Base-by-base conservation (phyloP, 1,284 basidiomycete species). In the Macrocystidia cucumis region DNA sequence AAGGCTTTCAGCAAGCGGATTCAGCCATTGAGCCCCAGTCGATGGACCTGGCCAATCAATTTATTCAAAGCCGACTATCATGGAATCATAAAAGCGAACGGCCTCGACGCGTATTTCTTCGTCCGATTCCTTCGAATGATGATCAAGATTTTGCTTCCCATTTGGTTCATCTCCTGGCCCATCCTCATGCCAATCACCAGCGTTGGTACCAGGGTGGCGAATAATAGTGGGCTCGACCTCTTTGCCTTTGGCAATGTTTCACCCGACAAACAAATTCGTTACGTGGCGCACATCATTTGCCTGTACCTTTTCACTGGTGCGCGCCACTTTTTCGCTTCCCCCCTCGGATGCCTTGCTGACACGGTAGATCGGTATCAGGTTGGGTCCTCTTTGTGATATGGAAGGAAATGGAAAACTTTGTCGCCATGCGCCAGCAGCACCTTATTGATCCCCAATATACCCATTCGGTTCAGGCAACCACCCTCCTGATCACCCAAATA, bases 61-160 rank as follows among this genome's bases (percentile, higher is more conserved):
- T 55, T 85, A 13, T 77, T 58, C 56, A 63, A 60, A 4, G 65
- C 75, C 5, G 67, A 86, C 50, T 74, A 76, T 50, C 57, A 66
- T 12, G 69, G 72, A 4, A 80, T 87, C 34, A 69, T 69, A 40
- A 55, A 61, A n/a, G 66, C 78, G 41, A 95, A 96, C 46, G 93
- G 95, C 22, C 72, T 90, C 40, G 95, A 98, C 54, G 88, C 91
- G 20, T 98, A 95, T 65, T 83, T 96, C 55, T 97, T 90, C 50
- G 77, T 96, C 31, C 82, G 90, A 37, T 98, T 87, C 57, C 69
- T 93, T 26, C 78, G 82, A 39, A 78, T 87, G 65, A 82, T 90
- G 73, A 56, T 85, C 35, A 74, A 80, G 48, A 67, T 93, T 36
- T 72, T 96, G 49, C 52, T 88, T 1, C 91, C 91, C 13, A 84